Conservation (phyloP, 306 rosid species). For the Canavalia gladiata region DNA sequence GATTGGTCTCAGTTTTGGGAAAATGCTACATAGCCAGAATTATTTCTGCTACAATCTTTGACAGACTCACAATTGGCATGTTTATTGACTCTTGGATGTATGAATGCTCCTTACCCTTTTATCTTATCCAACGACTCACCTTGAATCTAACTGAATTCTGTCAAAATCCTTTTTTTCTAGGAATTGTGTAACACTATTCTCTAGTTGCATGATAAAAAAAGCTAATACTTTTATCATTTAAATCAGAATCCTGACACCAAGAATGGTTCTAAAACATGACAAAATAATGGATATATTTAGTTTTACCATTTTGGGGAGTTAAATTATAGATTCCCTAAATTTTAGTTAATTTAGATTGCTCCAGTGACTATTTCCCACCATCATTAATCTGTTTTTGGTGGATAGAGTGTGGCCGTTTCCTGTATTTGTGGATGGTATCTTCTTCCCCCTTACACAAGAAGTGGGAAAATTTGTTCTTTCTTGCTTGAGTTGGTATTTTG, state of each 20-base stretch:
- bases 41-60: background rate
- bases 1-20: conserved; percentile 16
- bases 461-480: background rate
- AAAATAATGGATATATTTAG: background rate
- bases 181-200: background rate
- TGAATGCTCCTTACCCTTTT: conserved; percentile 1
- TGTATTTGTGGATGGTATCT: conserved; percentile 10
- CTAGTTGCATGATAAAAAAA: conserved; percentile 17
- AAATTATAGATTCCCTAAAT: conserved; percentile 26
- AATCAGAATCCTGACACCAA: conserved; percentile 22
- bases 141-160: background rate
- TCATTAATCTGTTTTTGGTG: conserved; percentile 29
- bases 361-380: background rate
- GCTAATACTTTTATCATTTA: conserved; percentile 4
- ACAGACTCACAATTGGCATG: conserved; percentile 1
- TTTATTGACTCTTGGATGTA: conserved; percentile 26
- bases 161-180: background rate
- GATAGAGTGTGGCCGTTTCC: conserved; percentile 11
- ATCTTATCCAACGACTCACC: conserved; percentile 17
- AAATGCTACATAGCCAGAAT: background rate
- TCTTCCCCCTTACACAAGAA: conserved; percentile 9
- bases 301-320: conserved; percentile 23
- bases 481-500: conserved; percentile 41
- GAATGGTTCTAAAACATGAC: conserved; percentile 39
- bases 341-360: conserved; percentile 24